These are phyloP conservation scores for Wickerhamiella qilinensis DNA, from an alignment of 805 yeast genomes.

Conservation along the genomic window DNA sequence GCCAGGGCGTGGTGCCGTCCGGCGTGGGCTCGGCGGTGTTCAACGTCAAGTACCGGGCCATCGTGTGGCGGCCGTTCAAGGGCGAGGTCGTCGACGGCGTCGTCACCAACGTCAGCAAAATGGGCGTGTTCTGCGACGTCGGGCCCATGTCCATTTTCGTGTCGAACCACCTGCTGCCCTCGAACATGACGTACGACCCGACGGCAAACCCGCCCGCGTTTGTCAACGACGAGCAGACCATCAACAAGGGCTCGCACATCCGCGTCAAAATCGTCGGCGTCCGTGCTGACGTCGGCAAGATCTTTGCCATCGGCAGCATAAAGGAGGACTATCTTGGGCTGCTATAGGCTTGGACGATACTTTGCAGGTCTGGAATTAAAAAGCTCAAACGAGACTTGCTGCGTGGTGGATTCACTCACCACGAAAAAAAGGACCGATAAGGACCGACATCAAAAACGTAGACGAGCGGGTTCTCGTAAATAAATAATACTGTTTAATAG, in stretches of 20 bases:
- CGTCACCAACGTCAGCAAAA: constrained; percentile 81
- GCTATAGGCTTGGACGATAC: constrained; percentile 20
- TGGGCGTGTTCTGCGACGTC: constrained; percentile 96
- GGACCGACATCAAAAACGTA: not conserved
- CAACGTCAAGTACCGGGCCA: constrained; percentile 89
- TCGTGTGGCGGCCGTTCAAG: constrained; percentile 96
- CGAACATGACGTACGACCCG: constrained; percentile 85
- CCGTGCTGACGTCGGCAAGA: constrained; percentile 91
- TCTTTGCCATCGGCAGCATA: constrained; percentile 93
- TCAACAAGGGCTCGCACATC: constrained; percentile 85
- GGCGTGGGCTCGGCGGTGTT: constrained; percentile 91
- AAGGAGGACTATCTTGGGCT: constrained; percentile 97
- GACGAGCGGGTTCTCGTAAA: not conserved
- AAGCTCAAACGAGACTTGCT: not conserved
- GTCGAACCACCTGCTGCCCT: constrained; percentile 85
- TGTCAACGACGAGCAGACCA: constrained; percentile 85
- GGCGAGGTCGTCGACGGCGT: constrained; percentile 98
- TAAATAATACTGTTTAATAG: not conserved
- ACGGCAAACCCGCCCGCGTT: constrained; percentile 98
- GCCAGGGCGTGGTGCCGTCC: constrained; percentile 82
- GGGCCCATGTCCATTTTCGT: constrained; percentile 94
- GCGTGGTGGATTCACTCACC: not conserved
- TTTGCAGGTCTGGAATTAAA: not conserved
- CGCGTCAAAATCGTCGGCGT: constrained; percentile 95
- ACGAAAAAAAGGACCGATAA: not conserved